Evolutionary conservation across 169 alveolate genomes (phyloP).

Genomic region (Plasmodium sp.): DNA sequence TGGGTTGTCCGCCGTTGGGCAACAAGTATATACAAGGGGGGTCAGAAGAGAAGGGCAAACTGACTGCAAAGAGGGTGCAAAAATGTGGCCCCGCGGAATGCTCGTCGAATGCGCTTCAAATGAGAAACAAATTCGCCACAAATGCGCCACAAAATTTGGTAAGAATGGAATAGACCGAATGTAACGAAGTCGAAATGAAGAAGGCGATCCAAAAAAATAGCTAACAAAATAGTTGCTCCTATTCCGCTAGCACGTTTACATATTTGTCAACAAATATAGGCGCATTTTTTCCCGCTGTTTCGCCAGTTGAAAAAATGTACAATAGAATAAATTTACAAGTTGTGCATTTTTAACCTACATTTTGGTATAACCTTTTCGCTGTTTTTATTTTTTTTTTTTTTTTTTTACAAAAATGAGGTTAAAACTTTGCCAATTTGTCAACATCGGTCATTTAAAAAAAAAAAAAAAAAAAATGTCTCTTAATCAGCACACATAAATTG

Average conservation of each 20-base stretch:
- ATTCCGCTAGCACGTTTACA: background rate
- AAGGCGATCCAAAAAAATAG: background rate
- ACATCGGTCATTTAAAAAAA: constrained; percentile 2
- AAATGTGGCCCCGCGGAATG: background rate
- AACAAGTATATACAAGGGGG: background rate
- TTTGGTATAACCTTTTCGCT: constrained; percentile 17
- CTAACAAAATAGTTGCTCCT: background rate
- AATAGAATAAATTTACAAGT: constrained; percentile 24
- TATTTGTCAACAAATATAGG: constrained; percentile 14
- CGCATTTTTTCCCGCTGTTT: background rate
- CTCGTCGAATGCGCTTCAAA: background rate
- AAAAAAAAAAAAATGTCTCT: constrained; percentile 13
- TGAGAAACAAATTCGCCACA: background rate
- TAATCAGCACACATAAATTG: background rate
- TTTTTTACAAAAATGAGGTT: background rate
- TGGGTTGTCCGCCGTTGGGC: background rate
- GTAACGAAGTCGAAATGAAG: background rate
- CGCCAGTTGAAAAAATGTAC: background rate
- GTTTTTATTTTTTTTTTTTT: constrained; percentile 23
- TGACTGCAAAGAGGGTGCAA: background rate
- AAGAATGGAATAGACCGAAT: background rate
- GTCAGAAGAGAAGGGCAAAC: background rate
- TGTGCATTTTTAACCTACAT: constrained; percentile 38
- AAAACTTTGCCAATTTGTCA: background rate
- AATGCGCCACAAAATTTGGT: background rate